phyloP scores from a whole-genome alignment of 805 yeast species.

The Brettanomyces custersianus region DNA sequence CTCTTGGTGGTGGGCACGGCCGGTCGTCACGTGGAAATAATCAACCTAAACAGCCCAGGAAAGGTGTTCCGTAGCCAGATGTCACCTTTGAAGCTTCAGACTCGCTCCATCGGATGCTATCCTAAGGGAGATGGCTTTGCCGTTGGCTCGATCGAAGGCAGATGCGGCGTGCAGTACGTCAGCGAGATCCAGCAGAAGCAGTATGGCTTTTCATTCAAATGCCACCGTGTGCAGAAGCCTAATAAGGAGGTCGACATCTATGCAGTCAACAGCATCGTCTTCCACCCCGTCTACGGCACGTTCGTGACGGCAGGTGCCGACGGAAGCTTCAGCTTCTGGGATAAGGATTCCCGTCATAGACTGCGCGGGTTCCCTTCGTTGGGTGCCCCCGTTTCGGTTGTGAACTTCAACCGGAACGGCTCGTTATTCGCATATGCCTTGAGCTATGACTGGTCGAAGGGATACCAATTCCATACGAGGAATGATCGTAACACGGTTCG shows the following conservation, averaged over 20 bases:
- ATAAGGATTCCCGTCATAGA: conserved; percentile 83
- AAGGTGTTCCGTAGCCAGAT: conserved; percentile 61
- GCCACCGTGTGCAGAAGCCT: conserved; percentile 70
- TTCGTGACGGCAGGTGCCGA: conserved; percentile 92
- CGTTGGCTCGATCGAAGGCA: conserved; percentile 87
- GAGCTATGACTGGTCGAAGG: conserved; percentile 94
- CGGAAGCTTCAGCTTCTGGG: conserved; percentile 94
- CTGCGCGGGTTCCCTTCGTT: conserved; percentile 70
- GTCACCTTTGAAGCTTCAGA: conserved; percentile 86
- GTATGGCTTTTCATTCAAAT: conserved; percentile 81
- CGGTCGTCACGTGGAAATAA: conserved; percentile 68
- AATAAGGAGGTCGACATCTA: conserved; percentile 60
- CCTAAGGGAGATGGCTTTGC: conserved; percentile 93
- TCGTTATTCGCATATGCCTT: conserved; percentile 82
- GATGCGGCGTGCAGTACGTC: conserved; percentile 90
- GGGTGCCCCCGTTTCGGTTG: conserved; percentile 60
- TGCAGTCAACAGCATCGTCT: conserved; percentile 69
- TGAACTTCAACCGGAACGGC: conserved; percentile 79
- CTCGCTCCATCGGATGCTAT: conserved; percentile 72
- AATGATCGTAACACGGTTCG: conserved; percentile 70
- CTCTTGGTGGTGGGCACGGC: conserved; percentile 91
- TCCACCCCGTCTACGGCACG: conserved; percentile 88
- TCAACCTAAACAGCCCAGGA: conserved; percentile 78
- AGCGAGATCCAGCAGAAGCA: conserved; percentile 71
- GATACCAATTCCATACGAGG: conserved; percentile 67